Conservation (phyloP, 306 rosid species). For the Fragaria nilgerrensis region DNA sequence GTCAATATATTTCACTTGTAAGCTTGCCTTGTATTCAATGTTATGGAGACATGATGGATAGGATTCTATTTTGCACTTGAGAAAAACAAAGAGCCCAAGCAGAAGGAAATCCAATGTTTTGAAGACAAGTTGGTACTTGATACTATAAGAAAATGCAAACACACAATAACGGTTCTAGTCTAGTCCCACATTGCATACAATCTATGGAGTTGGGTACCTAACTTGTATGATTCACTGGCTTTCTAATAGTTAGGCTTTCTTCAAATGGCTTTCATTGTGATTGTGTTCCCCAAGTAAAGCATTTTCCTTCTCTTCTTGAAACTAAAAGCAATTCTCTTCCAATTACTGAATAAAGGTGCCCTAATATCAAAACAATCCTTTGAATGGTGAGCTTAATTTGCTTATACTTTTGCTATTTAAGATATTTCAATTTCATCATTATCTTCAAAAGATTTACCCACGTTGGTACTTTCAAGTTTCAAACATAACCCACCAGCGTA, state of each 20-base stretch:
- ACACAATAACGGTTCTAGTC: conserved; percentile 37
- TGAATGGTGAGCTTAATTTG: conserved; percentile 18
- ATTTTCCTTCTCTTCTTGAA: conserved; percentile 17
- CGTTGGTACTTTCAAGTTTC: neutral
- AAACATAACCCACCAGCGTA: neutral
- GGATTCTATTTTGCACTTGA: conserved; percentile 37
- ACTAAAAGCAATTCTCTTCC: conserved; percentile 22
- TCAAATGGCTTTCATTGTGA: conserved; percentile 18
- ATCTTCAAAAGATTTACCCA: neutral
- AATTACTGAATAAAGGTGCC: conserved; percentile 17
- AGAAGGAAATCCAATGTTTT: neutral
- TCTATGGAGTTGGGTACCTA: conserved; percentile 28
- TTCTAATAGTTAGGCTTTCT: conserved; percentile 29
- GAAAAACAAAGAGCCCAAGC: conserved; percentile 19
- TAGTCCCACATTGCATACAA: conserved; percentile 1
- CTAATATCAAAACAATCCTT: conserved; percentile 22
- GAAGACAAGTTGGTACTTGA: conserved; percentile 2
- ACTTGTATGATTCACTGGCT: conserved; percentile 30
- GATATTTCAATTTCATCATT: neutral
- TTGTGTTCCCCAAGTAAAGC: conserved; percentile 28
- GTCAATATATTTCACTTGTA: conserved; percentile 26
- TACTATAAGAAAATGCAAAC: conserved; percentile 28
- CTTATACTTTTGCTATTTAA: neutral
- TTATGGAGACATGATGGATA: conserved; percentile 37
- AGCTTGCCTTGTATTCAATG: conserved; percentile 38